Evolutionary conservation across 768 basidiomycete species (phyloP), one percentile per base, ranked within the genome.

Genomic region (Podaxis carcinomalis): DNA sequence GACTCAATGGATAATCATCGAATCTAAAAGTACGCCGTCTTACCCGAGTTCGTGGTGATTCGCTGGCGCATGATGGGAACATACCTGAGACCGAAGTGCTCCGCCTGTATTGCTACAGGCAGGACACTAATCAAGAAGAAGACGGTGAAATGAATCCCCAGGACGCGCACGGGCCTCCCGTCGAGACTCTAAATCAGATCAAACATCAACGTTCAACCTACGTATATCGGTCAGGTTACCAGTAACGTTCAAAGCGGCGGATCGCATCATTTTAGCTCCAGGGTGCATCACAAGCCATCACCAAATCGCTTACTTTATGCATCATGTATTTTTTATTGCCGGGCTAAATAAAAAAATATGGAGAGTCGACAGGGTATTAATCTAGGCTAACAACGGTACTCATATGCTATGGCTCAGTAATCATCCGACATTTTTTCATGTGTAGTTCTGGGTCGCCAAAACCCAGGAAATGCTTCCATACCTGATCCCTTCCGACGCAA

Each of bases 221-320:
- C 50, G 21, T 51, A 32, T 14, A 40, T 59, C 49, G 57, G 37
- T 51, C 57, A 59, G 50, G 40, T 59, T 23, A 23, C 23, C 23
- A 59, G 39, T 4, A 10, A 14, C 28, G 28, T 32, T 14, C 57
- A 51, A 51, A 21, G 54, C 32, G 54, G 52, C 59, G 59, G 59
- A 60, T 60, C 59, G 52, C 59, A 54, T 60, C 59, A 54, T 9
- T 54, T 60, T 36, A 46, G 35, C 59, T 60, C 52, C 32, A 47
- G 28, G 25, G 54, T 25, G 16, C 28, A 32, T 14, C 46, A 47
- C 5, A 57, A 35, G n/a, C 21, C 7, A 16, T n/a, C 42, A 6
- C 13, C 7, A 44, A 9, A n/a, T 44, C 19, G 19, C 42, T n/a
- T 44, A 23, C 47, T 49, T 47, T 47, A 3, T 6, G 7, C 44